Percentiles rank a stretch among this genome's conserved stretches.
phyloP scores from a whole-genome alignment of 2,329 filamentous ascomycete species.

The Pochonia chlamydosporia region DNA sequence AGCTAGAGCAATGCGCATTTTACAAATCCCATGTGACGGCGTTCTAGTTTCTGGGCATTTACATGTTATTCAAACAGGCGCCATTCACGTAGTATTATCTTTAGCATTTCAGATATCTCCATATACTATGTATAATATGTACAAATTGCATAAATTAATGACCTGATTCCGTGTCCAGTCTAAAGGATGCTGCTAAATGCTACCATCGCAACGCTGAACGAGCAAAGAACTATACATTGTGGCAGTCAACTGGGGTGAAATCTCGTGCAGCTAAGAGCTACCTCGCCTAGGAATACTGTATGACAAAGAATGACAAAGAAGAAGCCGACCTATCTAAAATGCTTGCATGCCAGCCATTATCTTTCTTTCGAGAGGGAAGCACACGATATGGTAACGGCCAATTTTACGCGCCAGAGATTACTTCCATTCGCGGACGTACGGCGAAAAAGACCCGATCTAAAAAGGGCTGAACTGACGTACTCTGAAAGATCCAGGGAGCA shows the following conservation, averaged over 20 bases:
- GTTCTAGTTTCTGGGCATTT: too few species aligned
- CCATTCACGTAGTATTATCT: too few species aligned
- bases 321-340: not conserved
- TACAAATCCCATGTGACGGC: too few species aligned
- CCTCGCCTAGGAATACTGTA: not conserved
- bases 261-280: not conserved
- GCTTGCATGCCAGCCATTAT: not conserved
- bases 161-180: not conserved
- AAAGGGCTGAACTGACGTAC: too few species aligned
- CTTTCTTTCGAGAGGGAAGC: not conserved
- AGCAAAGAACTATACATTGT: not conserved
- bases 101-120: too few species aligned
- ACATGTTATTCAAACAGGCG: too few species aligned
- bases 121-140: not conserved
- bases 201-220: not conserved
- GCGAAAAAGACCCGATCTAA: too few species aligned
- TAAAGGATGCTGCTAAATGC: not conserved
- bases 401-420: too few species aligned
- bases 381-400: too few species aligned
- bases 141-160: not conserved
- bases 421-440: too few species aligned
- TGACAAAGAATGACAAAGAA: not conserved
- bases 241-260: not conserved
- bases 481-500: too few species aligned
- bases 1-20: too few species aligned